Evolutionary conservation across 2,329 filamentous ascomycete species (phyloP), one percentile per base, ranked within the genome.

Genomic region (Verticillium longisporum): DNA sequence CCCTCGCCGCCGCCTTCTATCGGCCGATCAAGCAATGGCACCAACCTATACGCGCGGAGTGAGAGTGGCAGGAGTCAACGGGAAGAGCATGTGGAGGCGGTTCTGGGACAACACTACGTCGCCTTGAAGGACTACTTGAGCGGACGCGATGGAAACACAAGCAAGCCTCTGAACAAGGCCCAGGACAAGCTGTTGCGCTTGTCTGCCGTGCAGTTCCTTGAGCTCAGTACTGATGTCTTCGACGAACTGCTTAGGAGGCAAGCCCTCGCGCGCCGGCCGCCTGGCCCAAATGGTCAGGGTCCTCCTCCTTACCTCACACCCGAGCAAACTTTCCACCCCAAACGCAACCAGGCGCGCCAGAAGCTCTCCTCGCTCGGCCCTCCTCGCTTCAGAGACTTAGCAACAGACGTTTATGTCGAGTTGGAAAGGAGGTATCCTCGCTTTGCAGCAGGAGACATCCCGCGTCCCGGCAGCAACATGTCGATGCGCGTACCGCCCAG

Each of bases 221-320:
- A 99, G 77, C 83, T 99, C 64, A 97, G 93, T 76, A 98, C 94
- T 61, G 95, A 99, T 77, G 94, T 99, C 50, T 98, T 90, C 76
- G 95, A 99, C 75, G 95, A 99, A 77, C 81, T 98, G 66, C 82
- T 96, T 67, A 88, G 95, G 62, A 87, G 95, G 65, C 93, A 98
- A 74, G 85, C 90, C 66, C 81, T 82, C 58, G 82, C 82, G 60
- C 77, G 85, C 63, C 78, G 78, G 60, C 78, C 81, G 15, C 78
- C 82, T 26, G 83, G 81, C 66, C 79, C 80, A 31, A 34, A 55
- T 6, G 79, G 80, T 56, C 80, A 77, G 64, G 74, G 76, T 3
- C 82, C 83, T n/a, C 91, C 92, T 1, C 78, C 85, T 13, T 96
- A 87, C 71, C 83, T 99, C 6, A 78, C 91, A 31, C 91, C 95